Conservation (phyloP, 2,329 filamentous ascomycete species). For the Nemania sp. region DNA sequence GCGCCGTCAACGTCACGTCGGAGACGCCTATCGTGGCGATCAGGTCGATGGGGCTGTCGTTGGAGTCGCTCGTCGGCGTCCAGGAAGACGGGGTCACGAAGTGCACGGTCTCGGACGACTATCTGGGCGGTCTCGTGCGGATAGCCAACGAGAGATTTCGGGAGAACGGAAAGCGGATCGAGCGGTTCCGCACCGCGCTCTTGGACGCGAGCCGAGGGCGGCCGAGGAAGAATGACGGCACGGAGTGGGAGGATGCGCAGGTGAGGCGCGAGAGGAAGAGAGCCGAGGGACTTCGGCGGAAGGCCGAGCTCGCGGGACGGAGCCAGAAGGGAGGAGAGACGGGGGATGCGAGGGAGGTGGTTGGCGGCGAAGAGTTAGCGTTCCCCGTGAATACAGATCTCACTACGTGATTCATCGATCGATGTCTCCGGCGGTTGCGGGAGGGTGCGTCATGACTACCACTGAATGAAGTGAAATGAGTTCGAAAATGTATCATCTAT, state of each 20-base stretch:
- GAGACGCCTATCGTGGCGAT: conserved; percentile 78
- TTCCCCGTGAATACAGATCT: conserved; percentile 33
- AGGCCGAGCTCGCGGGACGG: conserved; percentile 47
- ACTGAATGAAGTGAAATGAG: not conserved
- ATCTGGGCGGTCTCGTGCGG: conserved; percentile 68
- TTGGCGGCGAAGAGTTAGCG: conserved; percentile 27
- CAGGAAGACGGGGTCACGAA: conserved; percentile 47
- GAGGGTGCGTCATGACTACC: too few relatives aligned
- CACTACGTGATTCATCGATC: too few relatives aligned
- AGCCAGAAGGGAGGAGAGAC: conserved; percentile 10
- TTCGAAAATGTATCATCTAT: conserved; percentile 33
- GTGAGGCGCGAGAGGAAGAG: conserved; percentile 59
- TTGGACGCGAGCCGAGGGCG: conserved; percentile 40
- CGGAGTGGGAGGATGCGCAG: conserved; percentile 60
- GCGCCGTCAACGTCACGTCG: conserved; percentile 69
- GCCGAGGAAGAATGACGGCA: conserved; percentile 42
- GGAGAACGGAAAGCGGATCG: conserved; percentile 70
- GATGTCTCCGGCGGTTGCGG: too few relatives aligned
- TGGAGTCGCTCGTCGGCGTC: conserved; percentile 80
- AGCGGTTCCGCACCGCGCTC: conserved; percentile 63
- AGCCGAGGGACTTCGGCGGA: conserved; percentile 60
- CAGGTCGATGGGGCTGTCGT: conserved; percentile 77
- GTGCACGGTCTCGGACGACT: conserved; percentile 65
- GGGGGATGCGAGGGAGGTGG: conserved; percentile 21
- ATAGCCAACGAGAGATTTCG: conserved; percentile 77